Evolutionary conservation across 306 rosid genomes (phyloP), one percentile per base, ranked within the genome.

Genomic region (Medicago ruthenica): DNA sequence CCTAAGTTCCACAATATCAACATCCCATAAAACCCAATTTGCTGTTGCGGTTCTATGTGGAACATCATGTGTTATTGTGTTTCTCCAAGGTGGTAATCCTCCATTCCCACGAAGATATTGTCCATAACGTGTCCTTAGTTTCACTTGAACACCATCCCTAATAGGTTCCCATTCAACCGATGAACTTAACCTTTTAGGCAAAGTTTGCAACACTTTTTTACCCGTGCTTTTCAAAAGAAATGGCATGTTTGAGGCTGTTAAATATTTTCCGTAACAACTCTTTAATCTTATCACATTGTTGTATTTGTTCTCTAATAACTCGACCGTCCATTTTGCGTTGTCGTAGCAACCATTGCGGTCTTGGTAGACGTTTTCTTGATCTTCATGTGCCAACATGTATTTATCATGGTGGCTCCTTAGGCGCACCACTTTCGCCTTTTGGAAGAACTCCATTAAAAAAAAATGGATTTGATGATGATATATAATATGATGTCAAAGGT

Each of bases 91-190:
- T 0, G 98, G 97, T 4, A 92, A 31, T 4, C 98, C 97, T 2
- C 89, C 92, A 15, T 95, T 95, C 18, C 92, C 96, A 0, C 98
- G 87, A 0, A 94, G 71, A 73, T 79, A 94, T 37, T 87, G 95
- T 9, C 95, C 96, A 31, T 88, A 86, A 6, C 93, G 86, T 0
- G 97, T 90, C 74, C 67, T 87, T 47, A 94, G 76, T 68, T 88
- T 81, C 20, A 94, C 90, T 40, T 87, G 97, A 62, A 79, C 82
- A 2, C 96, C 96, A 15, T 90, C 92, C 15, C 93, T 83, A 4
- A 92, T 40, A 13, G 97, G 96, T 71, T 94, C 98, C 98, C 98
- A 94, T 79, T 94, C 97, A n/a, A 88, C 3, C 0, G 98, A 92
- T 0, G 98, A 87, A 80, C 86, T 91, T 58, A 92, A 78, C 57